Conservation (phyloP, 2,329 filamentous ascomycete species). For the Ampelomyces quisqualis region DNA sequence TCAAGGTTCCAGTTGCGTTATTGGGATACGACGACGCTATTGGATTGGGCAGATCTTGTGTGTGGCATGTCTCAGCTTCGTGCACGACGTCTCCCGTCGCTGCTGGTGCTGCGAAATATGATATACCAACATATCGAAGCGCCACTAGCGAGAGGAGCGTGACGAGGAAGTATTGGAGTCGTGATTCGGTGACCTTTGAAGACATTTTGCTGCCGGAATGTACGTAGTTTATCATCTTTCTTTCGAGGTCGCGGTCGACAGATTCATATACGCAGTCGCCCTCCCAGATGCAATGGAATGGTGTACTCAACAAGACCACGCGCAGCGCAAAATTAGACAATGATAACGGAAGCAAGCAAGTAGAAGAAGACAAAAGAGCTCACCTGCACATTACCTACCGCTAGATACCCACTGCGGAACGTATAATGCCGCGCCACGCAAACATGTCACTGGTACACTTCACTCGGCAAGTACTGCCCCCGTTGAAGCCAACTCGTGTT, state of each 20-base stretch:
- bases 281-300: too few species aligned
- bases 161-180: too few species aligned
- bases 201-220: too few species aligned
- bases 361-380: too few species aligned
- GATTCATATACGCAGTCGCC: too few species aligned
- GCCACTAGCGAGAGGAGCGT: conserved; percentile 27
- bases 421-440: conserved; percentile 29
- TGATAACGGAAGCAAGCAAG: too few species aligned
- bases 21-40: conserved; percentile 51
- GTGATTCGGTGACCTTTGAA: too few species aligned
- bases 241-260: too few species aligned
- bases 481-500: neutral
- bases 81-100: conserved; percentile 6
- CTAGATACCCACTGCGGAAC: conserved; percentile 17
- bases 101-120: conserved; percentile 10
- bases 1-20: conserved; percentile 55
- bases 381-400: conserved; percentile 1
- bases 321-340: too few species aligned
- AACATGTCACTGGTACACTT: neutral
- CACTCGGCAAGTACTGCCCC: neutral
- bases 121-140: conserved; percentile 27
- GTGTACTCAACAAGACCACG: too few species aligned
- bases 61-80: conserved; percentile 20
- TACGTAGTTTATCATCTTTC: too few species aligned
- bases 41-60: conserved; percentile 49